Evolutionary conservation across 108 stramenopile species (phyloP).

Genomic region (Chaetoceros muelleri): DNA sequence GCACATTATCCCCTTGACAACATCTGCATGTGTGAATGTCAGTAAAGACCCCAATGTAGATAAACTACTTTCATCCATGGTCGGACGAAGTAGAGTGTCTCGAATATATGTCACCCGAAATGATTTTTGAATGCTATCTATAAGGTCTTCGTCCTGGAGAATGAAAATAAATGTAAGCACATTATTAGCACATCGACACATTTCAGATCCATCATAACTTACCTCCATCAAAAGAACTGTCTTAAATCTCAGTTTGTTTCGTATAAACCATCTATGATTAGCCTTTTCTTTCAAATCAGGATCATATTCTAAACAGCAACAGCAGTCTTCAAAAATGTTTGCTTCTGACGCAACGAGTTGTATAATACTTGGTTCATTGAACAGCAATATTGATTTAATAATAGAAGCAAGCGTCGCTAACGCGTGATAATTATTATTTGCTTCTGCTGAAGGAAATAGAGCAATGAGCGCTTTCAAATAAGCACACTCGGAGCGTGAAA

Average conservation of each 20-base stretch:
- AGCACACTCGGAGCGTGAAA: slow-evolving; percentile 63
- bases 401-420: slow-evolving; percentile 61
- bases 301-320: slow-evolving; percentile 70
- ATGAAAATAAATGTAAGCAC: not conserved
- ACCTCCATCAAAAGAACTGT: slow-evolving; percentile 76
- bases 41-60: slow-evolving; percentile 66
- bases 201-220: not conserved
- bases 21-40: slow-evolving; percentile 72
- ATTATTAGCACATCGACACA: not conserved
- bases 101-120: slow-evolving; percentile 77
- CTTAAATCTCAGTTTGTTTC: slow-evolving; percentile 59
- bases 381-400: slow-evolving; percentile 67
- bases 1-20: slow-evolving; percentile 69
- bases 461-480: slow-evolving; percentile 53
- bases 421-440: slow-evolving; percentile 28
- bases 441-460: slow-evolving; percentile 52
- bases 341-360: slow-evolving; percentile 60
- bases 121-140: slow-evolving; percentile 59
- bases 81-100: slow-evolving; percentile 71
- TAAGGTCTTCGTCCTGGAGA: slow-evolving; percentile 31
- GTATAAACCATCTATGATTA: slow-evolving; percentile 66
- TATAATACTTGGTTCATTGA: slow-evolving; percentile 83
- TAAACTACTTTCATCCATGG: slow-evolving; percentile 81
- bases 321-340: slow-evolving; percentile 55
- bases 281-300: slow-evolving; percentile 74